A percentile compares a stretch with the other conserved stretches of the same genome.
These are phyloP conservation scores for Afroboletus lepidellus DNA, from an alignment of 1,284 basidiomycete species.

Conservation along the genomic window DNA sequence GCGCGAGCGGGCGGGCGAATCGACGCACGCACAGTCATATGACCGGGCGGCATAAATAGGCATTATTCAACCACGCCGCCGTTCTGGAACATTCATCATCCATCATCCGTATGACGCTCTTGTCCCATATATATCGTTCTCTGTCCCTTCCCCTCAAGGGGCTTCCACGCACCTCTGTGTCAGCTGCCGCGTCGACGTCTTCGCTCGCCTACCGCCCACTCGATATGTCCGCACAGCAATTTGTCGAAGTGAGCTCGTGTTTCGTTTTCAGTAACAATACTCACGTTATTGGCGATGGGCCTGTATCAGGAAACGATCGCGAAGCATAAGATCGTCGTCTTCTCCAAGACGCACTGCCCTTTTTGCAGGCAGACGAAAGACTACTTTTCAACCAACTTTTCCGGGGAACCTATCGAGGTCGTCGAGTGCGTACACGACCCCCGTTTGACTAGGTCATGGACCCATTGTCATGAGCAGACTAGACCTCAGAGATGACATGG, in stretches of 20 bases:
- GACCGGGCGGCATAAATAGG: neutral
- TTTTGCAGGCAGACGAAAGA: slow-evolving; percentile 60
- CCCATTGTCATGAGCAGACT: slow-evolving; percentile 10
- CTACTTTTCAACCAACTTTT: slow-evolving; percentile 51
- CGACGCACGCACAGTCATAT: no score
- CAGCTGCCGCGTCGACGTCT: neutral
- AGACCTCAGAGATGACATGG: slow-evolving; percentile 18
- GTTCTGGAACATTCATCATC: slow-evolving; percentile 1
- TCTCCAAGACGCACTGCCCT: slow-evolving; percentile 68
- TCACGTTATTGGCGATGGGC: neutral
- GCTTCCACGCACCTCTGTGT: neutral
- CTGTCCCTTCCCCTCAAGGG: slow-evolving; percentile 11
- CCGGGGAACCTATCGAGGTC: slow-evolving; percentile 48
- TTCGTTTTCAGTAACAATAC: neutral
- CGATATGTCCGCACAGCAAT: slow-evolving; percentile 36
- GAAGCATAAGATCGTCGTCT: slow-evolving; percentile 62
- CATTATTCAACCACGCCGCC: neutral
- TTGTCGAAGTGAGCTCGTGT: slow-evolving; percentile 40
- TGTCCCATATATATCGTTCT: slow-evolving; percentile 29
- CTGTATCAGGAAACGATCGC: slow-evolving; percentile 48
- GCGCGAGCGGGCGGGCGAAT: no score
- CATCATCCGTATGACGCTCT: neutral
- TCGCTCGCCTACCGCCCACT: slow-evolving; percentile 8
- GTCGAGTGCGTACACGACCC: slow-evolving; percentile 50
- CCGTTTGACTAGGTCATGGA: neutral